Evolutionary conservation across 768 basidiomycete species (phyloP).

Genomic region (Exidia glandulosa): DNA sequence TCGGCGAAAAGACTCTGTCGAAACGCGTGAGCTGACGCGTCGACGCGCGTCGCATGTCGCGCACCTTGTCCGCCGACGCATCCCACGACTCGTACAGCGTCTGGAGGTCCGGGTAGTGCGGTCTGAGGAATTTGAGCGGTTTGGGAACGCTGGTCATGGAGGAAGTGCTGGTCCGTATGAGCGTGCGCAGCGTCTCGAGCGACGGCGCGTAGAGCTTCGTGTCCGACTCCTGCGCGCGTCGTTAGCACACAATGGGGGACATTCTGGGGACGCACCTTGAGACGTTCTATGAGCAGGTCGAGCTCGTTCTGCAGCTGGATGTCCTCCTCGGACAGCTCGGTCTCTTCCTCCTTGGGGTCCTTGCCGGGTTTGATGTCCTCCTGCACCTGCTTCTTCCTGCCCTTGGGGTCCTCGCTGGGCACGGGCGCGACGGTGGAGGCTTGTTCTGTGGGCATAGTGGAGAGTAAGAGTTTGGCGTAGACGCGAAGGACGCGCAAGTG

Average conservation of each 20-base stretch:
- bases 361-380: conserved; percentile 44
- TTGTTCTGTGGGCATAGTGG: background rate
- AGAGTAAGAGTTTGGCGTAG: background rate
- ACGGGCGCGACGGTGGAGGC: conserved; percentile 29
- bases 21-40: background rate
- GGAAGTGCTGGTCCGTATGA: conserved; percentile 93
- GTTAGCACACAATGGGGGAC: background rate
- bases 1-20: conserved; percentile 85
- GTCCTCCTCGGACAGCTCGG: conserved; percentile 85
- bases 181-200: conserved; percentile 82
- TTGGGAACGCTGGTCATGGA: conserved; percentile 99
- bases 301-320: conserved; percentile 84
- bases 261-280: conserved; percentile 49
- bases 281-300: conserved; percentile 90
- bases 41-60: background rate
- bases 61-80: conserved; percentile 66
- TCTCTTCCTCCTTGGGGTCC: conserved; percentile 35
- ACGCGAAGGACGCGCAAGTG: background rate
- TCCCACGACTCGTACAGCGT: conserved; percentile 74
- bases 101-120: conserved; percentile 83
- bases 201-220: conserved; percentile 78
- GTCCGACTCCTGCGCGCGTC: conserved; percentile 64
- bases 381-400: conserved; percentile 43
- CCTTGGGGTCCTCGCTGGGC: conserved; percentile 62
- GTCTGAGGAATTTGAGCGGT: conserved; percentile 94